Evolutionary conservation across 2,329 filamentous ascomycete genomes (phyloP).

Genomic region (Claviceps sp.): DNA sequence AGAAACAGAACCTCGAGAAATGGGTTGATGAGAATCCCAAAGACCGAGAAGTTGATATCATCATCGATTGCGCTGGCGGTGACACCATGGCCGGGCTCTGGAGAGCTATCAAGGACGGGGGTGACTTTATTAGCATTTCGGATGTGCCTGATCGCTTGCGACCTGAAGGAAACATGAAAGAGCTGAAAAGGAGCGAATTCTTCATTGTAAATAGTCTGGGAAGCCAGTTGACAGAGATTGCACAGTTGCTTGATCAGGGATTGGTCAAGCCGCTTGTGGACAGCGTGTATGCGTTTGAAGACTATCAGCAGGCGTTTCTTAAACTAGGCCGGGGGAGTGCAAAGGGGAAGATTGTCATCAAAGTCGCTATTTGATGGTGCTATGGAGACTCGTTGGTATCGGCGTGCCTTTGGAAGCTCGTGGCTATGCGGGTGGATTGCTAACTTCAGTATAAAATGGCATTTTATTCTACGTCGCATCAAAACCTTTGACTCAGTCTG

Average conservation of each 20-base stretch:
- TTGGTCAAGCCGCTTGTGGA: constrained; percentile 21
- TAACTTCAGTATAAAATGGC: no score
- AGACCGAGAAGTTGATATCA: constrained; percentile 17
- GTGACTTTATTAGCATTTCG: constrained; percentile 20
- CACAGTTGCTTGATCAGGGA: constrained; percentile 20
- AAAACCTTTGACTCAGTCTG: no score
- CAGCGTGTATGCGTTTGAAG: constrained; percentile 24
- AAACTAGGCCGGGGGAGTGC: constrained; percentile 20
- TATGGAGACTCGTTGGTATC: not conserved
- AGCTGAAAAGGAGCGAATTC: constrained; percentile 17
- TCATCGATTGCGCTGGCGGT: constrained; percentile 25
- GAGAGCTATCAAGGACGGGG: constrained; percentile 21
- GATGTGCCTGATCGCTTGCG: constrained; percentile 16
- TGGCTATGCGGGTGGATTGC: no score
- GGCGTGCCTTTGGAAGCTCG: not conserved
- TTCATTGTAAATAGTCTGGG: constrained; percentile 25
- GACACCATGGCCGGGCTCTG: constrained; percentile 19
- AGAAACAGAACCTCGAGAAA: constrained; percentile 13
- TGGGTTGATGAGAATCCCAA: constrained; percentile 18
- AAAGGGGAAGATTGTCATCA: constrained; percentile 27
- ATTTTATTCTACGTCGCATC: no score
- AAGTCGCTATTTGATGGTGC: constrained; percentile 10
- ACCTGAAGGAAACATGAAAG: constrained; percentile 17
- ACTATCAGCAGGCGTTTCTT: constrained; percentile 25
- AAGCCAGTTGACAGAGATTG: constrained; percentile 20